Percentiles rank a stretch among this genome's conserved stretches.
Evolutionary conservation across 805 yeast genomes (phyloP).

Genomic region (Candida rishiriensis): DNA sequence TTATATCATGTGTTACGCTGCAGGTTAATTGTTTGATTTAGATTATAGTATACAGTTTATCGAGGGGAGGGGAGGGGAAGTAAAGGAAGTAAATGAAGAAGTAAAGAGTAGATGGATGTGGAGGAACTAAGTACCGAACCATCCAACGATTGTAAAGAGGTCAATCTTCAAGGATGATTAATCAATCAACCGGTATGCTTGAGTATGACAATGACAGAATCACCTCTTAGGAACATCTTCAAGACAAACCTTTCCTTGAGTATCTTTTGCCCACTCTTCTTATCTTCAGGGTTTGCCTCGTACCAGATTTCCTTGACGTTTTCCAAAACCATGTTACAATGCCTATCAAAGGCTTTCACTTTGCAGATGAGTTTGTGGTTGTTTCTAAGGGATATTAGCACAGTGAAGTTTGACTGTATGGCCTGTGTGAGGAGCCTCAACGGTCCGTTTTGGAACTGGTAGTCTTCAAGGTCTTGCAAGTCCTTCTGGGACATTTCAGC

Average conservation of each 20-base stretch:
- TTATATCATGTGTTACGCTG: too few species aligned
- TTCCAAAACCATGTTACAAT: conserved; percentile 87
- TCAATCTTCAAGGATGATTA: too few species aligned
- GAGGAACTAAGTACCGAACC: too few species aligned
- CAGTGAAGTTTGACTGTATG: conserved; percentile 66
- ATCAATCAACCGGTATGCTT: conserved; percentile 14
- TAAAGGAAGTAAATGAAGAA: too few species aligned
- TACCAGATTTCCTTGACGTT: conserved; percentile 79
- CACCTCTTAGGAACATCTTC: conserved; percentile 92
- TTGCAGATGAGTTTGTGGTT: conserved; percentile 88
- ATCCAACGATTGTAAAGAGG: too few species aligned
- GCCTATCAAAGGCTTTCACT: conserved; percentile 94
- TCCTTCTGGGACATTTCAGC: conserved; percentile 79
- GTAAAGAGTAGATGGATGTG: too few species aligned
- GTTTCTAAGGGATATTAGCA: conserved; percentile 85
- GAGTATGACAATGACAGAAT: conserved; percentile 82
- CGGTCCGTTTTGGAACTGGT: conserved; percentile 88
- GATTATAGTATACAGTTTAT: too few species aligned
- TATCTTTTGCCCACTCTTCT: conserved; percentile 35
- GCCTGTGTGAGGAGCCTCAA: conserved; percentile 84
- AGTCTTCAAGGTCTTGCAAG: conserved; percentile 78
- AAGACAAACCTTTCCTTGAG: conserved; percentile 72
- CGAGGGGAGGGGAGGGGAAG: too few species aligned
- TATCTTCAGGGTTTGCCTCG: conserved; percentile 54
- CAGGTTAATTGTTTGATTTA: too few species aligned